phyloP scores from a whole-genome alignment of 1,284 basidiomycete genomes.

The Cryptococcus deneoformans region DNA sequence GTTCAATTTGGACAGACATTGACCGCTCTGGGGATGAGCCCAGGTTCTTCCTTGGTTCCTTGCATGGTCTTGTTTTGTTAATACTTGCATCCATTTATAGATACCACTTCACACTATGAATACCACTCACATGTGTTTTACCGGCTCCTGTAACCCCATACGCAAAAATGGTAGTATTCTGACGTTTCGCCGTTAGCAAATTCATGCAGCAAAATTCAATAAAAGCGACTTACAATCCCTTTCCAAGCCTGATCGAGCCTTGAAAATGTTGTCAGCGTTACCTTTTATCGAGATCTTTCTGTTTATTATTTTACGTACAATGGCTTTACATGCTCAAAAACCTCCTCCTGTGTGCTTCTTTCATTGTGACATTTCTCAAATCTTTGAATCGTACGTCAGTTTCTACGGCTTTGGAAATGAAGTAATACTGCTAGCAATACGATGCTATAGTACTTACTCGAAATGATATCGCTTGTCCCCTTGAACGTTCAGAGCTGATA shows the following conservation, averaged over 20 bases:
- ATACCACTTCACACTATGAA: neutral
- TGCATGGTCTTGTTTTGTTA: slow-evolving; percentile 65
- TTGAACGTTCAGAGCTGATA: slow-evolving; percentile 10
- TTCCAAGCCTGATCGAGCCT: slow-evolving; percentile 23
- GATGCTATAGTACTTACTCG: slow-evolving; percentile 7
- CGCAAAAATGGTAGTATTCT: slow-evolving; percentile 36
- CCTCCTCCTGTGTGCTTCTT: slow-evolving; percentile 21
- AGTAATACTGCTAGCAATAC: neutral
- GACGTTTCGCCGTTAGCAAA: neutral
- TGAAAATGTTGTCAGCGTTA: neutral
- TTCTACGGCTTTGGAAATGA: neutral
- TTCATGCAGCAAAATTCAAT: neutral
- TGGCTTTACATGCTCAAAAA: slow-evolving; percentile 23
- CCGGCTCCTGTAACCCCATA: slow-evolving; percentile 42
- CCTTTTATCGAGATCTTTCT: neutral
- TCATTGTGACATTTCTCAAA: slow-evolving; percentile 25
- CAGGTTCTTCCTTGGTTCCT: slow-evolving; percentile 63
- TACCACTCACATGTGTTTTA: slow-evolving; percentile 34
- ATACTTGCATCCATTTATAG: neutral
- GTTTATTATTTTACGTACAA: slow-evolving; percentile 19
- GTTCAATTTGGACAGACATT: slow-evolving; percentile 48
- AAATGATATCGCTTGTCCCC: slow-evolving; percentile 16
- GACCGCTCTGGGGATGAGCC: slow-evolving; percentile 74
- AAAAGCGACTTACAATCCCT: slow-evolving; percentile 20
- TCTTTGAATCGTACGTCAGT: slow-evolving; percentile 2